Conservation (phyloP, 257 asterid genomes). For the Petrea volubilis region DNA sequence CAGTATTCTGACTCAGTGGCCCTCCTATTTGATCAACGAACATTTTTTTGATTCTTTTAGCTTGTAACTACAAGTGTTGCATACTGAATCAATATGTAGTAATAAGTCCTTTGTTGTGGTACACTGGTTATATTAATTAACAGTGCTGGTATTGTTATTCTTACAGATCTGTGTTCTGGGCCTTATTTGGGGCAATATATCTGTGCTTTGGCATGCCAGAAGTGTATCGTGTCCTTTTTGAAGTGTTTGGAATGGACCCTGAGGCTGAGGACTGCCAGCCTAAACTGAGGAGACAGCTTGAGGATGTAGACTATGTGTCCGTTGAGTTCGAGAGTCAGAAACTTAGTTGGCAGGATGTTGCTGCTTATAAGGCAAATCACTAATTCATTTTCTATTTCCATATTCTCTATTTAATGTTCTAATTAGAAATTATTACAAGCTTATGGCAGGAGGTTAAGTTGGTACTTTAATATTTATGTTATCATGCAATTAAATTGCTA, state of each 20-base stretch:
- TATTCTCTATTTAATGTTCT: background rate
- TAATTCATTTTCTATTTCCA: background rate
- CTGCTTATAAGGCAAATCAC: conserved; percentile 68
- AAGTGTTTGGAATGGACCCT: conserved; percentile 93
- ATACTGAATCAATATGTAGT: background rate
- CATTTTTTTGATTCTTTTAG: background rate
- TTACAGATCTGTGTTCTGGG: conserved; percentile 95
- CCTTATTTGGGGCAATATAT: conserved; percentile 96
- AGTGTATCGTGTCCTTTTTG: conserved; percentile 93
- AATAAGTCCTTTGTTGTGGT: background rate
- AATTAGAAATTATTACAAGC: conserved; percentile 3
- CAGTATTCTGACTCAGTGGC: background rate
- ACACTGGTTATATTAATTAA: conserved; percentile 7
- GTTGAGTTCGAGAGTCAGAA: conserved; percentile 83
- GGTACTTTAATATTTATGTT: background rate
- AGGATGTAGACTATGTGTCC: conserved; percentile 90
- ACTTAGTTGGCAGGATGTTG: conserved; percentile 95
- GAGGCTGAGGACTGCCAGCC: conserved; percentile 99
- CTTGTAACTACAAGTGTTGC: background rate
- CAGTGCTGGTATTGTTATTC: conserved; percentile 5
- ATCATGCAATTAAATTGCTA: conserved; percentile 1
- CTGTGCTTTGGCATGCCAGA: conserved; percentile 98
- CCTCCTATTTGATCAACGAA: background rate
- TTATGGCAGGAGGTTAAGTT: background rate
- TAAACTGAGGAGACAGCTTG: conserved; percentile 88